Base-by-base conservation (phyloP, 202 grass and related monocot species). In the Elaeis oleifera region DNA sequence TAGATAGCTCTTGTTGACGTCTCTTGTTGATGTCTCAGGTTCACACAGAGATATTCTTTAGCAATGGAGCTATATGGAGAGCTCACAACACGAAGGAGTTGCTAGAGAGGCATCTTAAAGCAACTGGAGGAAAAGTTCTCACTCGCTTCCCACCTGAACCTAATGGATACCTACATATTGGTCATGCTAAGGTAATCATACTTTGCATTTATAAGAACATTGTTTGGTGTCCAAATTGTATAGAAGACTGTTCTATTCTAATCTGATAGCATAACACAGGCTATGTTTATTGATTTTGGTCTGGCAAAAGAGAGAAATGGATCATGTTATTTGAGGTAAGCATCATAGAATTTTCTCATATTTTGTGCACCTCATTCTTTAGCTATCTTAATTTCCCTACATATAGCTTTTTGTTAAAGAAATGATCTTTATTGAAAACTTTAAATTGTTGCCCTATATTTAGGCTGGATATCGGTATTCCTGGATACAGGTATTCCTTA, bases 221-320 rank as follows among this genome's bases (percentile, higher is more conserved):
- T 44, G 36, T 44, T 44, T 44, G 36, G 8, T 44, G 36, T 44
- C 11, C 36, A 44, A 44, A 44, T 44, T 44, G 36, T 44, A 2
- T 44, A 44, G 36, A 44, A 44, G 11, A 44, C 13, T 3, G 36
- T 44, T 44, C 36, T 44, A 44, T 44, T 44, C 36, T 44, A 44
- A 44, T 44, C 36, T 44, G 36, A 44, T 44, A 13, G 36, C 36
- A 44, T 44, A 44, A 44, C 36, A 44, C 81, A 99, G 94, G 88
- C 94, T 64, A 99, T 99, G 94, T 92, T 99, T 74, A 89, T 99
- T 78, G 85, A 92, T 84, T 99, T 94, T 84, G 94, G 94, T 57
- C 75, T 99, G 61, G 94, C 94, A 57, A 89, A 99, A 74, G 94
- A 99, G 28, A 72, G 94, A 63, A 80, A 82, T 60, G 94, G 94